These are phyloP conservation scores for Anastatica hierochuntica DNA, from an alignment of 345 rosid species.

Conservation along the genomic window DNA sequence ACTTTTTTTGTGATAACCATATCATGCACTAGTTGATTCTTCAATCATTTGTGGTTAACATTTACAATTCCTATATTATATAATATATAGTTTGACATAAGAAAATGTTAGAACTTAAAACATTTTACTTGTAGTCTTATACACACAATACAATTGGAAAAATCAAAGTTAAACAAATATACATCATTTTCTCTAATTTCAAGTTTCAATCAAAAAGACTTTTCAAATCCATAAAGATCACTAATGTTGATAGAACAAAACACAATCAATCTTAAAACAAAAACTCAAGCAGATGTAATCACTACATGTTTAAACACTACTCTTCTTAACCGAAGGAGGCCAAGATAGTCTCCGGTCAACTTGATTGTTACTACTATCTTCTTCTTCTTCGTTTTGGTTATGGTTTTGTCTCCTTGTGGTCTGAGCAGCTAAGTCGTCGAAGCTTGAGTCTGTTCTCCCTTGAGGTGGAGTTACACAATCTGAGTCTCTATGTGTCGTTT, in stretches of 20 bases:
- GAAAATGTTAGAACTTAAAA: too few relatives aligned
- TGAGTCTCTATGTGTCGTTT: constrained; percentile 33
- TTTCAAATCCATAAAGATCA: background rate
- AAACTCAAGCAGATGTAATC: background rate
- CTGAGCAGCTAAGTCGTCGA: constrained; percentile 51
- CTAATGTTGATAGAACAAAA: background rate
- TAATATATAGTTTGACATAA: too few relatives aligned
- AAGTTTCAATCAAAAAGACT: background rate
- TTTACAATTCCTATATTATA: too few relatives aligned
- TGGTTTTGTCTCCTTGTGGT: constrained; percentile 32
- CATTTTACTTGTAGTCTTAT: too few relatives aligned
- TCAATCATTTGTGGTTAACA: too few relatives aligned
- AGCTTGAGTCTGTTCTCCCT: constrained; percentile 57
- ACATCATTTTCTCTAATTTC: background rate
- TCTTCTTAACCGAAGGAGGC: constrained; percentile 62
- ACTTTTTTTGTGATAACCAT: too few relatives aligned
- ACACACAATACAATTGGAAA: too few relatives aligned
- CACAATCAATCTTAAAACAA: background rate
- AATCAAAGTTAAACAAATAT: background rate
- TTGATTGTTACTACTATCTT: constrained; percentile 25
- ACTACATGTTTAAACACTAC: background rate
- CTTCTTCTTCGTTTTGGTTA: constrained; percentile 37
- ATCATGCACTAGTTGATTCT: too few relatives aligned
- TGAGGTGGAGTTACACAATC: constrained; percentile 63
- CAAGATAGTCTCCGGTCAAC: constrained; percentile 75